Conservation (phyloP, 306 rosid species). For the Trichosanthes cucumerina region DNA sequence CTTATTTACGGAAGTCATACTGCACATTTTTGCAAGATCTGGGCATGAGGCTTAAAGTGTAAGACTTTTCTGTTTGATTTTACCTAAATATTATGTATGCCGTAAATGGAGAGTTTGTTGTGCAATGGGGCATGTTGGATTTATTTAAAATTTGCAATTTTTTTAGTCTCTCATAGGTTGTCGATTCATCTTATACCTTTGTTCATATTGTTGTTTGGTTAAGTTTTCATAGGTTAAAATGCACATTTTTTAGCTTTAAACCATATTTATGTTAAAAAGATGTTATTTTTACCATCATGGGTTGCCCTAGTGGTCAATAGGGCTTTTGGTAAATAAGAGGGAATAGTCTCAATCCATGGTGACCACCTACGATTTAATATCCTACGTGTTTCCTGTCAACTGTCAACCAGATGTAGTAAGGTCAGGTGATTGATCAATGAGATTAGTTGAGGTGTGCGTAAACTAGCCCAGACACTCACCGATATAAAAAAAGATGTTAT, state of each 20-base stretch:
- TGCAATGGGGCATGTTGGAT: not conserved
- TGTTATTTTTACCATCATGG: too few relatives aligned
- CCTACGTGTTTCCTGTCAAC: too few relatives aligned
- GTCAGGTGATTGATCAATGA: too few relatives aligned
- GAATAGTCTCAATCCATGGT: too few relatives aligned
- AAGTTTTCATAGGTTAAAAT: not conserved
- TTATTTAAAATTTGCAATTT: not conserved
- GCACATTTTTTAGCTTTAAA: not conserved
- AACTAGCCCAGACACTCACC: too few relatives aligned
- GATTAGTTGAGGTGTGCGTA: too few relatives aligned
- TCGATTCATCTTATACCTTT: not conserved
- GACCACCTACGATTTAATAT: too few relatives aligned
- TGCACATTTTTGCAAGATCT: slow-evolving; percentile 91
- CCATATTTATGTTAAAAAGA: not conserved
- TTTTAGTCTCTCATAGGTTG: not conserved
- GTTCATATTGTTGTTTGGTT: not conserved
- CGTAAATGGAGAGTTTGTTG: not conserved
- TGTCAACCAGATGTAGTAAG: too few relatives aligned
- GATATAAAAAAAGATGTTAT: not conserved
- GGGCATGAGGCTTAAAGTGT: slow-evolving; percentile 98
- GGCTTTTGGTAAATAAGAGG: too few relatives aligned
- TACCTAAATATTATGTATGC: not conserved
- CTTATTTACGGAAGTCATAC: slow-evolving; percentile 85
- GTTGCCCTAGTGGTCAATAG: too few relatives aligned
- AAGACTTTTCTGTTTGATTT: slow-evolving; percentile 22